Conservation (phyloP, 148 eudicot genomes). For the Chenopodium berlandieri region DNA sequence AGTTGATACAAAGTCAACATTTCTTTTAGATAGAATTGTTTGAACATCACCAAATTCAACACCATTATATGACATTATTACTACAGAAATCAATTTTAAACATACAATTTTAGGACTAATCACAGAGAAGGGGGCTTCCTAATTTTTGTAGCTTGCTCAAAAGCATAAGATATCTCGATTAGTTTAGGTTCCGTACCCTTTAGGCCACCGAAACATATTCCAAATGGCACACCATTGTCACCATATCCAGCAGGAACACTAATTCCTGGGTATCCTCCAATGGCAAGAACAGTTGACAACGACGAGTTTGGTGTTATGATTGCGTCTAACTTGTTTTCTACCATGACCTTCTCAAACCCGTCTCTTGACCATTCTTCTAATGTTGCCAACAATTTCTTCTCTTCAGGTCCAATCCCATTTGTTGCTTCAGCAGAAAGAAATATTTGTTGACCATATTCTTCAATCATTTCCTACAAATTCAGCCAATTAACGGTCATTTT, state of each 20-base stretch:
- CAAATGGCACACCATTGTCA: constrained; percentile 29
- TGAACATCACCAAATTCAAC: no score
- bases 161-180: constrained; percentile 38
- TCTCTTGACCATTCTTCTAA: constrained; percentile 23
- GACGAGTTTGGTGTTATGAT: constrained; percentile 28
- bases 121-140: constrained; percentile 32
- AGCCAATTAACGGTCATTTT: not conserved
- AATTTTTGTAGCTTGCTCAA: constrained; percentile 39
- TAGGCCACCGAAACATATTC: constrained; percentile 37
- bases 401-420: constrained; percentile 35
- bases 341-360: constrained; percentile 55
- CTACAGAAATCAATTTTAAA: no score
- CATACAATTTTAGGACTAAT: not conserved
- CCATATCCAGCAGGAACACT: constrained; percentile 37
- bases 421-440: constrained; percentile 41
- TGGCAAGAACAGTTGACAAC: constrained; percentile 34
- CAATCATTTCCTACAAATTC: constrained; percentile 39
- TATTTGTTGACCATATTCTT: constrained; percentile 39
- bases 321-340: constrained; percentile 47
- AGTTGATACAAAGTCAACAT: no score
- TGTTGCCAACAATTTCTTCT: constrained; percentile 22
- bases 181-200: constrained; percentile 33
- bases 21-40: no score
- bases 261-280: constrained; percentile 54
- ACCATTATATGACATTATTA: no score